Percentiles rank a stretch among this genome's conserved stretches.
Evolutionary conservation across 1,139 yeast species (phyloP).

Genomic region (Candida buenavistaensis): DNA sequence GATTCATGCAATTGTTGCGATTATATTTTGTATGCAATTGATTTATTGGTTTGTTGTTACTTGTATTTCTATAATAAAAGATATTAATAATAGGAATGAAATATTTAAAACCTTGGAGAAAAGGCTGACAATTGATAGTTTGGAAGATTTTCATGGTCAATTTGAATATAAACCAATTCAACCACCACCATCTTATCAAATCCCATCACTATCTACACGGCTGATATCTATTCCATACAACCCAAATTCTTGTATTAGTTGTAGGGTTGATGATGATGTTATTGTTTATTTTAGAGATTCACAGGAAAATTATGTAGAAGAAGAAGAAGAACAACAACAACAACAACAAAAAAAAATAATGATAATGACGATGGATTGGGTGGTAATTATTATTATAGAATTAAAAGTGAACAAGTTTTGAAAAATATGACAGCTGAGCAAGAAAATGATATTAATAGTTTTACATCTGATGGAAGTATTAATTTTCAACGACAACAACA

Average conservation of each 20-base stretch:
- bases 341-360: neutral
- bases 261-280: neutral
- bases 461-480: neutral
- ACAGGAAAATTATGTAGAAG: neutral
- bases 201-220: neutral
- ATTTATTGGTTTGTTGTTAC: slow-evolving; percentile 31
- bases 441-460: slow-evolving; percentile 1
- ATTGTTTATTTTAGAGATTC: neutral
- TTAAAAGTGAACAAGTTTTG: slow-evolving; percentile 13
- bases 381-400: slow-evolving; percentile 16
- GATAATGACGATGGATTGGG: slow-evolving; percentile 8
- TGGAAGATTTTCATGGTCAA: slow-evolving; percentile 27
- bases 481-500: slow-evolving; percentile 26
- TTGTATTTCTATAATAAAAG: slow-evolving; percentile 21
- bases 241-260: neutral
- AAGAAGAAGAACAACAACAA: neutral
- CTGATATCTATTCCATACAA: neutral
- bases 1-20: slow-evolving; percentile 39
- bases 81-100: slow-evolving; percentile 10
- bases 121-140: slow-evolving; percentile 9
- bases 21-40: slow-evolving; percentile 36
- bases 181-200: slow-evolving; percentile 6
- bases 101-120: slow-evolving; percentile 3
- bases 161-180: slow-evolving; percentile 34
- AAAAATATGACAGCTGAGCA: slow-evolving; percentile 5